Base-by-base conservation (phyloP, 2,329 filamentous ascomycete genomes). In the Amylocarpus encephaloides region DNA sequence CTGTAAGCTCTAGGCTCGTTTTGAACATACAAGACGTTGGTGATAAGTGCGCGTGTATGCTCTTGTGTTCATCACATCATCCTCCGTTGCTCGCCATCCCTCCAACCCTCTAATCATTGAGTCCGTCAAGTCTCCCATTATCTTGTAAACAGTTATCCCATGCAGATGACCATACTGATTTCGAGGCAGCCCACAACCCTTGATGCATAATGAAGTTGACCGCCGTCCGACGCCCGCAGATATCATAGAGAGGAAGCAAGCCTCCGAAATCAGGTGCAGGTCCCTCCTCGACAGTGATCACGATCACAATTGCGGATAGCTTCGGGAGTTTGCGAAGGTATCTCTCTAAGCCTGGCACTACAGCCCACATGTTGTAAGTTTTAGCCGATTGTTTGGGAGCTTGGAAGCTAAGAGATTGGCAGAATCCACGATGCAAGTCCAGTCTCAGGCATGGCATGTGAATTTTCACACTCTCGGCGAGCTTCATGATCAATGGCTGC, bases 181-280 rank as follows among this genome's bases (percentile, higher is more conserved):
- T 26, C 7, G 22, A 26, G 4, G 22, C 22, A 26, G 22, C 22
- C 22, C 22, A 26, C 22, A 26, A 4, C 22, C 22, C 22, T 7
- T 26, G 22, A 26, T 7, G 7, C 22, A 26, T 26, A 26, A 26
- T 7, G 29, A 53, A 44, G 5, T 43, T 34, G 10, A 52, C 32
- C 6, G n/a, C 29, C 6, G 39, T 48, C n/a, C 15, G 29, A 32
- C 46, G 30, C 13, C 26, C 34, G 26, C 19, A 48, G 1, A 47
- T 26, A 19, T 50, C 44, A 34, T 52, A 51, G 5, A 59, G 30
- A 6, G 46, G 38, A 5, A 56, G 15, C 6, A 58, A 35, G 9
- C 19, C 29, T 10, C 47, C 43, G 34, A 58, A 55, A 18, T 55
- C 46, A 15, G 56, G 56, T 19, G 51, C 38, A 1, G 46, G 34